Base-by-base conservation (phyloP, 768 basidiomycete genomes). In the Rhizopogon sp. region DNA sequence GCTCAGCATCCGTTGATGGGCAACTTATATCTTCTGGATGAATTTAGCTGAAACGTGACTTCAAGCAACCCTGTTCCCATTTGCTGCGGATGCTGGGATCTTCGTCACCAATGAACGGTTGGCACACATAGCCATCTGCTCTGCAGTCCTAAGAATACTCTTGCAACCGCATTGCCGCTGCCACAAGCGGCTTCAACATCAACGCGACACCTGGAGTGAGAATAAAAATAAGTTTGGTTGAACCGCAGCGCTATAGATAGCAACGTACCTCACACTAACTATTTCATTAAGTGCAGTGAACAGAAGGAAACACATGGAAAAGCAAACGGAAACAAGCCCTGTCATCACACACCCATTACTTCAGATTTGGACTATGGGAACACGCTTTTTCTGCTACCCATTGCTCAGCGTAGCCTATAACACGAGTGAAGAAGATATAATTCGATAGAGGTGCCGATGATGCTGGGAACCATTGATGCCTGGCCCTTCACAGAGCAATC, bases 401-500 rank as follows among this genome's bases (percentile, higher is more conserved):
- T 22, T 22, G 35, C 46, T 22, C 46, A n/a, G 45, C 11, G 33
- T 14, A 35, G 17, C 35, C 46, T 47, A 14, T 35, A 22, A 22
- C 13, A 13, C 33, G 20, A 14, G 45, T 3, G 10, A 46, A 13
- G 7, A 47, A 22, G 17, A 7, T 9, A 33, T 3, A 47, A 33
- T 33, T 20, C 6, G 31, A 13, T 7, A 47, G 33, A 46, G 46
- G 6, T 33, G 6, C 10, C 1, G 17, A 13, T 31, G 45, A 17
- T 47, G 10, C 6, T 46, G 17, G 29, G n/a, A 31, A 4, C 3
- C 6, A 14, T 20, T 14, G 3, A 22, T 13, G 16, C 14, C 6
- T 17, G 16, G 7, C 14, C 16, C 3, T 42, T 29, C 10, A 20
- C 25, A 51, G 10, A 25, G 8, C 47, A 14, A 58, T 80, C 79